Conservation (phyloP, 352 stramenopile genomes). For the Chrysophaeum taylorii region DNA sequence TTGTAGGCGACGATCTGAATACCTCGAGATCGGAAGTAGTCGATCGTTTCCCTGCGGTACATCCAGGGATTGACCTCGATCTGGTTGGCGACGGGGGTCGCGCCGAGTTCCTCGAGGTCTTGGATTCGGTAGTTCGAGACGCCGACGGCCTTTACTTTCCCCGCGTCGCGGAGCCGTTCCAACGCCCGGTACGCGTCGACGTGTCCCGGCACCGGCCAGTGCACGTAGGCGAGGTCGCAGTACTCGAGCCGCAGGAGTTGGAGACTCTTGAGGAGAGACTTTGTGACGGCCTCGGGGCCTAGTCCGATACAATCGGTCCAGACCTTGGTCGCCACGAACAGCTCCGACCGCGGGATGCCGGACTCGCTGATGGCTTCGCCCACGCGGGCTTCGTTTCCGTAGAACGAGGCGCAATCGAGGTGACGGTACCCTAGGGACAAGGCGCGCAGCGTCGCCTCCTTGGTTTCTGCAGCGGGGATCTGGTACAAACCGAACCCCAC, state of each 20-base stretch:
- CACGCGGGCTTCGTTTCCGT: conserved; percentile 54
- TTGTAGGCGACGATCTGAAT: conserved; percentile 55
- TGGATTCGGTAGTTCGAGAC: conserved; percentile 57
- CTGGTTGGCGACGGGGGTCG: conserved; percentile 52
- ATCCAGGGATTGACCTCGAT: conserved; percentile 65
- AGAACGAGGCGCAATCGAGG: conserved; percentile 61
- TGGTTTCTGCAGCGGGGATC: conserved; percentile 27
- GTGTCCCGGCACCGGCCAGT: conserved; percentile 60
- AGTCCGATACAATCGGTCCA: conserved; percentile 53
- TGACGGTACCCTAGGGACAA: conserved; percentile 48
- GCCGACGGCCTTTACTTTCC: conserved; percentile 47
- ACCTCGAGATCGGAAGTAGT: conserved; percentile 46
- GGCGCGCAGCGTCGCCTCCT: conserved; percentile 42
- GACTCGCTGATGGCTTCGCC: conserved; percentile 44
- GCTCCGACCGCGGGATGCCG: conserved; percentile 40
- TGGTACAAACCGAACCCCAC: conserved; percentile 43
- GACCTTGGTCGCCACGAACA: conserved; percentile 58
- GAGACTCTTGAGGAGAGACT: conserved; percentile 38
- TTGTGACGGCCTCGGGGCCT: conserved; percentile 39
- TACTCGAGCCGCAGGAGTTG: neutral
- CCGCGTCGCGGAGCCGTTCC: conserved; percentile 36
- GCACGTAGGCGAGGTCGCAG: conserved; percentile 26
- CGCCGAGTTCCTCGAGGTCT: conserved; percentile 52
- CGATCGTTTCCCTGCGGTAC: conserved; percentile 52
- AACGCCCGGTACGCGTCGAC: conserved; percentile 53